Evolutionary conservation across 495 filamentous ascomycete species (phyloP), one percentile per base, ranked within the genome.

Genomic region (Neurospora tetrasperma): DNA sequence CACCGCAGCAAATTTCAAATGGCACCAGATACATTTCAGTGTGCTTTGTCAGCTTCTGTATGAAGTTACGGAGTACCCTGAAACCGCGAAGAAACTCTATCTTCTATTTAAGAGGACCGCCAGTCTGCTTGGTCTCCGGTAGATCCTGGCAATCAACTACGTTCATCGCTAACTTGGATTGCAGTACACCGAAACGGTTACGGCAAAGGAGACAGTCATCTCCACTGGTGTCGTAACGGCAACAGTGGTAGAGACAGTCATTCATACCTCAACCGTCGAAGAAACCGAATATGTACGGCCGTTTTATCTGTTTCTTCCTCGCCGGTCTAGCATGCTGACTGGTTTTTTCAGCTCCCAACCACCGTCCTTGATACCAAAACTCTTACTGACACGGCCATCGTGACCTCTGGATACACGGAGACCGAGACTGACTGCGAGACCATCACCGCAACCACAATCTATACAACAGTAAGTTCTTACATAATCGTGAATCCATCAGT

Each of bases 381-480:
- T 31, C 41, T 59, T 31, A 77, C 20, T 44, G 69, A 41, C 12
- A 77, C 71, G 11, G 71, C 44, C 9, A 76, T 72, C n/a, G 74
- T 70, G 41, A 75, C 73, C 1, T 35, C 43, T 10, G 20, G 40
- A 12, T 42, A 27, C 39, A 73, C 75, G 71, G 42, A 72, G 42
- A 75, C 70, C n/a, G 72, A 59, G 14, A 80, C 79, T 20, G 71
- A 75, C 54, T 77, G 38, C 27, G 54, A 74, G 44, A 79, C 79
- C 1, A 71, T 43, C 8, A 79, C 74, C 1, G 71, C 70, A 4
- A 73, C 75, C 48, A 69, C 74, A 5, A 75, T 73, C 0, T 75
- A 74, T 69, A 73, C 74, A 1, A 77, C 80, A 31, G 75, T 73
- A 42, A 78, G 77, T 48, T 71, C 3, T 2, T 5, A 10, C 8